Percentiles rank a stretch among this genome's conserved stretches.
Conservation (phyloP, 805 yeast genomes). For the Yamadazyma nakazawae region DNA sequence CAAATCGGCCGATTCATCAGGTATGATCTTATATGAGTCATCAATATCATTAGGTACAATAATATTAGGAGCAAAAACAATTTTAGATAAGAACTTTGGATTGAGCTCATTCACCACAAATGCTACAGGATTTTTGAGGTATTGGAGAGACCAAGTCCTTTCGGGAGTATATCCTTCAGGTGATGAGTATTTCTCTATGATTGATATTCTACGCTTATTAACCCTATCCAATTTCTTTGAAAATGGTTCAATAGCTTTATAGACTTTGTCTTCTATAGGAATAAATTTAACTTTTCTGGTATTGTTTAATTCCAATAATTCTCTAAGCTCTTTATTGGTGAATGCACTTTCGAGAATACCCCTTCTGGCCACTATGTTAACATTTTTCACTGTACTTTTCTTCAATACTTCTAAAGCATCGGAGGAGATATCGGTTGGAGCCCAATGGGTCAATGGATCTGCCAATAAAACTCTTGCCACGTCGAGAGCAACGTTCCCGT, state of each 20-base stretch:
- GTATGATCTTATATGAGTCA: slow-evolving; percentile 27
- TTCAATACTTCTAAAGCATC: slow-evolving; percentile 55
- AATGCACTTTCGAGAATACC: slow-evolving; percentile 85
- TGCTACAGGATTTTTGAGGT: slow-evolving; percentile 61
- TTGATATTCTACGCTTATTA: slow-evolving; percentile 61
- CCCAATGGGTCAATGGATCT: slow-evolving; percentile 52
- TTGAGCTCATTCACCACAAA: slow-evolving; percentile 38
- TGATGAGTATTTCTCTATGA: slow-evolving; percentile 49
- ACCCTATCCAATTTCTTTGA: slow-evolving; percentile 43
- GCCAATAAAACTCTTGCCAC: slow-evolving; percentile 76
- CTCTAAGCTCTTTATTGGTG: slow-evolving; percentile 89
- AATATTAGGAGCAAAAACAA: slow-evolving; percentile 49
- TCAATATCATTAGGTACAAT: slow-evolving; percentile 38
- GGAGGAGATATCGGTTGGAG: slow-evolving; percentile 67
- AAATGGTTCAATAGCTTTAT: slow-evolving; percentile 23
- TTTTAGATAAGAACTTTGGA: slow-evolving; percentile 37
- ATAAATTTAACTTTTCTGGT: slow-evolving; percentile 45
- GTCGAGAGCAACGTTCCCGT: slow-evolving; percentile 95
- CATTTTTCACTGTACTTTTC: slow-evolving; percentile 53
- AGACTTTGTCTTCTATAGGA: slow-evolving; percentile 32
- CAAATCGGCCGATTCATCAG: slow-evolving; percentile 31
- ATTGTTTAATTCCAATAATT: slow-evolving; percentile 58
- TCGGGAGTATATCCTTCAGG: slow-evolving; percentile 1
- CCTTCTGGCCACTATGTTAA: slow-evolving; percentile 79
- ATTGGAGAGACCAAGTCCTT: slow-evolving; percentile 64